Base-by-base conservation (phyloP, 306 rosid genomes). In the Rosa rugosa region DNA sequence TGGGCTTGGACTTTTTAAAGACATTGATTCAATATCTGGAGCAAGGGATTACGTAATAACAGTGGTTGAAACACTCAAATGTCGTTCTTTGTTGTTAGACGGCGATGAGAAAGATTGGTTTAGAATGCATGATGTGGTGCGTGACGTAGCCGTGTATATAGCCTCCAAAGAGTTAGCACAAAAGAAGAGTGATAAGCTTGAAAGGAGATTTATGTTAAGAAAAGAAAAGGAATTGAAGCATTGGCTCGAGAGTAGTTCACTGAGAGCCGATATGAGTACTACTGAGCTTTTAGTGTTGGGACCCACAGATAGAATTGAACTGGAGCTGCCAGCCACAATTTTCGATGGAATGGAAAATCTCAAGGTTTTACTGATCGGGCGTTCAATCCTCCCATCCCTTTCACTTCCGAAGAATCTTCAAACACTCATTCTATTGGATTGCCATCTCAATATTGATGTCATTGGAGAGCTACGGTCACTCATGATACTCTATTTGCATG, bases 401-500 rank as follows among this genome's bases (percentile, higher is more conserved):
- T 27, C 31, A 27, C 31, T 27, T 27, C 31, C 1, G 31, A 27
- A 27, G 31, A 27, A 27, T 27, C 31, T 27, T 27, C 31, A 27
- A 27, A 27, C 31, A 27, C 31, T 27, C 31, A 27, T 0, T 27
- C 31, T 27, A 27, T 0, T 25, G 31, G 31, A 0, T 27, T 27
- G 27, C 31, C 2, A 4, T 3, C n/a, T 63, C 46, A 17, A 4
- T 0, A 5, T 76, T 31, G 62, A 34, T 18, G 41, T 65, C 17
- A 47, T 65, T 65, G 73, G 73, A 50, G 8, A 47, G 36, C 49
- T 76, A 47, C 34, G 9, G 13, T 65, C 72, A 31, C 73, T 65
- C 14, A 36, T 20, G 36, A 57, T 57, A 40, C 69, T 74, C 53
- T 5, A 8, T 6, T 40, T 74, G 22, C 69, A 25, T 1, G 2